Base-by-base conservation (phyloP, 2,329 filamentous ascomycete species). In the Hymenoscyphus repandus region DNA sequence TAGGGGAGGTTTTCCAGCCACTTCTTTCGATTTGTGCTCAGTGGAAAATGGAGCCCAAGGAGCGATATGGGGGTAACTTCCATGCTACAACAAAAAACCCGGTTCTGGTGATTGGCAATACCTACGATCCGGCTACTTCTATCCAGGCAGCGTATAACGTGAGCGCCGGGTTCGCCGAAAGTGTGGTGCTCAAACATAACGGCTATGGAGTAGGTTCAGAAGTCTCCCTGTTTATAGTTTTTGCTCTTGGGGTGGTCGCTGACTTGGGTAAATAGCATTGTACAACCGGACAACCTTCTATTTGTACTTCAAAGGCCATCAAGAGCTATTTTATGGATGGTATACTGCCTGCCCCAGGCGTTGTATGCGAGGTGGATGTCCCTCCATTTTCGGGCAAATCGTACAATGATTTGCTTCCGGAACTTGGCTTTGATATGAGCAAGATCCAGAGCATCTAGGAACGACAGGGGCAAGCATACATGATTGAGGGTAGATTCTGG, bases 31-130 rank as follows among this genome's bases (percentile, higher is more conserved):
- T 44, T 9, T 53, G 47, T 30, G 45, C 41, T 18, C 54, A 49
- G 41, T 53, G 54, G 54, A 38, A 43, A 13, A 51, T 56, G 20
- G 36, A 33, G 1, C 44, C 51, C 6, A 49, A 49, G n/a, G 54
- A 51, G 15, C 13, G 45, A 4, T 55, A 53, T 22, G 17, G 22
- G 7, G 48, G 48, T 4, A 32, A 49, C 30, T 49, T 53, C 17
- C 20, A 45, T 13, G 33, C 49, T 10, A 40, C 45, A 45, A 54
- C 48, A 11, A 50, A 47, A 34, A 52, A 50, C 4, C 53, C 53
- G 4, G 18, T 50, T 6, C 43, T 55, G 7, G 22, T 55, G 13
- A 39, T 55, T 13, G 50, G 53, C 2, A 52, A 55, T 37, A 55
- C 46, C 5, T 42, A 33, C 20, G 53, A 55, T 50, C 20, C 32